Base-by-base conservation (phyloP, 1,284 basidiomycete species). In the Pascua guehoae region DNA sequence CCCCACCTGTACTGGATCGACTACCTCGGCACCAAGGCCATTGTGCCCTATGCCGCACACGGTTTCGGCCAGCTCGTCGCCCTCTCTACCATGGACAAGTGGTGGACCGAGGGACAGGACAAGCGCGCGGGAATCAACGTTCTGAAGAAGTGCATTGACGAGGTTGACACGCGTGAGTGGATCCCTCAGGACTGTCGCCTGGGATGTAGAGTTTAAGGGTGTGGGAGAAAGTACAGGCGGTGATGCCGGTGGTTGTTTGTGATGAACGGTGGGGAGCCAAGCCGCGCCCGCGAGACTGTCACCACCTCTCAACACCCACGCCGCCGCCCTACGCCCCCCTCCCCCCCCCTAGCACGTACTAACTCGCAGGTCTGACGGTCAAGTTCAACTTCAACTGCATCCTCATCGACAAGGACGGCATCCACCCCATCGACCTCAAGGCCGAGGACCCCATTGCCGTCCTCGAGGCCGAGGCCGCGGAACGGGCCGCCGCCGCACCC, bases 21-120 rank as follows among this genome's bases (percentile, higher is more conserved):
- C 56, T 58, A 61, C 56, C 60, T 61, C 17, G 57, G 60, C 54
- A 61, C 57, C 17, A 61, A 58, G 54, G 60, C 57, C 10, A 49
- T 57, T 9, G 89, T 98, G 7, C 93, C 94, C 0, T 98, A 94
- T 74, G 94, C 87, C 8, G 93, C 93, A 0, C 95, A 98, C 73
- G 96, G 95, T 1, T 94, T 98, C 73, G 95, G 92, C 41, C 85
- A 88, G 59, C 95, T 94, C 79, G 95, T 98, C 74, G 88, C 86
- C 17, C 80, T 98, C 67, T 87, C 88, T 83, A 89, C 94, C 69
- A 83, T 98, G 62, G 95, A 98, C 72, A 82, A 88, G 86, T 93
- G 75, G 64, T 78, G 76, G 76, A 71, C 71, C 48, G 70, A 73
- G 47, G 70, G 67, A 11, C 72, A 74, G 55, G 71, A 69, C 47